Percentiles rank a stretch among this genome's conserved stretches.
Evolutionary conservation across 1,284 basidiomycete genomes (phyloP).

Genomic region (Trametes polyzona): DNA sequence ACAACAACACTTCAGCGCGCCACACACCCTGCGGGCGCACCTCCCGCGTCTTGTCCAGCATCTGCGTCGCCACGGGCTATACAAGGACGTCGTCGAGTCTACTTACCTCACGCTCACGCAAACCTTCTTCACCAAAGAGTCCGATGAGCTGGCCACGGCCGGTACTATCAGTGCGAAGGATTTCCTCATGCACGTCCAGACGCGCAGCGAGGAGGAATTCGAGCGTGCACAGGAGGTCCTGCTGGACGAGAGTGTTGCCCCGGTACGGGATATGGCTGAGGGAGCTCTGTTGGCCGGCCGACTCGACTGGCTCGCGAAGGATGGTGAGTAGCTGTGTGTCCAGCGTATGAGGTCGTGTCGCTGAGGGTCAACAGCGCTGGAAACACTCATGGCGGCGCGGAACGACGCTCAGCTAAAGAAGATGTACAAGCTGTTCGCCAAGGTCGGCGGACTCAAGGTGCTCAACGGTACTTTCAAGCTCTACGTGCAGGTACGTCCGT

Average conservation of each 20-base stretch:
- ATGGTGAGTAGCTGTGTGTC: constrained; percentile 47
- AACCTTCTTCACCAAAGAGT: constrained; percentile 59
- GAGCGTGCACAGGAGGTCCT: constrained; percentile 56
- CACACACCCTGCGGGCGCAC: constrained; percentile 38
- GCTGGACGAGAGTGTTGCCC: constrained; percentile 50
- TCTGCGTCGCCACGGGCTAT: constrained; percentile 58
- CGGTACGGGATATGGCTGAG: constrained; percentile 55
- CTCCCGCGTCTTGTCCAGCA: constrained; percentile 56
- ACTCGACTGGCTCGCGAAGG: constrained; percentile 59
- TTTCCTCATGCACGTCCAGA: constrained; percentile 58
- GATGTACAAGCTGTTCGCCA: constrained; percentile 68
- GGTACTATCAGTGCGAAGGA: constrained; percentile 48
- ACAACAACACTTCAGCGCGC: constrained; percentile 23
- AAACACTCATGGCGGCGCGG: constrained; percentile 56
- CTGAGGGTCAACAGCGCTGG: constrained; percentile 50
- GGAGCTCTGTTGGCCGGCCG: constrained; percentile 54
- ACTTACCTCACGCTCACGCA: constrained; percentile 53
- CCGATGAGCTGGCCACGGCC: constrained; percentile 41
- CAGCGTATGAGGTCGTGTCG: neutral
- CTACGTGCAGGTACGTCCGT: constrained; percentile 52
- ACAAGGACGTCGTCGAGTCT: constrained; percentile 55
- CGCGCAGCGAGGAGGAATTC: constrained; percentile 58
- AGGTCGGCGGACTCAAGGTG: constrained; percentile 58
- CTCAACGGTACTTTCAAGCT: constrained; percentile 68
- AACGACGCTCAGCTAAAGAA: constrained; percentile 53